Evolutionary conservation across 192 early-diverging fungal species (phyloP).

Genomic region (Tieghemiomyces parasiticus): DNA sequence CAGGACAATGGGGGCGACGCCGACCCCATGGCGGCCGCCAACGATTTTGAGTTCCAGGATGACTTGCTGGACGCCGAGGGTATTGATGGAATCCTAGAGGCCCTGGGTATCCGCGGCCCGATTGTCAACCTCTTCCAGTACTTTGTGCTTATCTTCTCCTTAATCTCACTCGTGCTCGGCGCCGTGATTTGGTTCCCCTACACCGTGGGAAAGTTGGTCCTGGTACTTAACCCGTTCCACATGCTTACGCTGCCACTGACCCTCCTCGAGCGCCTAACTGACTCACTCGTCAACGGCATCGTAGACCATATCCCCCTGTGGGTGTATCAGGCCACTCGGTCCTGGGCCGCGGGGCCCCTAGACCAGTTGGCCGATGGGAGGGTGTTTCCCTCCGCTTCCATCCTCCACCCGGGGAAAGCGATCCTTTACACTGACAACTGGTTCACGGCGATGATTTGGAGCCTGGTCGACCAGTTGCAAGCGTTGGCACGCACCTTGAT

Average conservation of each 20-base stretch:
- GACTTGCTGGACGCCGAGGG: slow-evolving; percentile 42
- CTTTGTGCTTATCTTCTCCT: slow-evolving; percentile 56
- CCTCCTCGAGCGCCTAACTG: slow-evolving; percentile 44
- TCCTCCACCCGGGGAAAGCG: too few relatives aligned
- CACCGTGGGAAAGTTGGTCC: slow-evolving; percentile 36
- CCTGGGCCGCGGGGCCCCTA: too few relatives aligned
- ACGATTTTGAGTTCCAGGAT: slow-evolving; percentile 32
- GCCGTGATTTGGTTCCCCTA: slow-evolving; percentile 64
- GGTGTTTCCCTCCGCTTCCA: too few relatives aligned
- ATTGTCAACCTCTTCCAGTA: slow-evolving; percentile 64
- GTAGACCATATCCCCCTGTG: slow-evolving; percentile 37
- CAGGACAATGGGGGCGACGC: not conserved
- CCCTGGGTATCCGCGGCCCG: slow-evolving; percentile 83
- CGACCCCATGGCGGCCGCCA: not conserved
- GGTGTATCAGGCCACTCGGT: too few relatives aligned
- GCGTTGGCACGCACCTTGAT: too few relatives aligned
- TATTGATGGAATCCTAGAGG: slow-evolving; percentile 64
- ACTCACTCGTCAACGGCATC: slow-evolving; percentile 55
- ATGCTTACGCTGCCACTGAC: slow-evolving; percentile 32
- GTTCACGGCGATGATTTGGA: too few relatives aligned
- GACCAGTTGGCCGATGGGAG: too few relatives aligned
- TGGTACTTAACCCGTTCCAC: slow-evolving; percentile 33
- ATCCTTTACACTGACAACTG: too few relatives aligned
- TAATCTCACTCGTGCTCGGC: slow-evolving; percentile 55
- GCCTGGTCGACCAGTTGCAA: too few relatives aligned